Percentiles rank a stretch among this genome's conserved stretches.
These are phyloP conservation scores for Limnomonas spitsbergensis DNA, from an alignment of 139 green algal species.

Conservation along the genomic window DNA sequence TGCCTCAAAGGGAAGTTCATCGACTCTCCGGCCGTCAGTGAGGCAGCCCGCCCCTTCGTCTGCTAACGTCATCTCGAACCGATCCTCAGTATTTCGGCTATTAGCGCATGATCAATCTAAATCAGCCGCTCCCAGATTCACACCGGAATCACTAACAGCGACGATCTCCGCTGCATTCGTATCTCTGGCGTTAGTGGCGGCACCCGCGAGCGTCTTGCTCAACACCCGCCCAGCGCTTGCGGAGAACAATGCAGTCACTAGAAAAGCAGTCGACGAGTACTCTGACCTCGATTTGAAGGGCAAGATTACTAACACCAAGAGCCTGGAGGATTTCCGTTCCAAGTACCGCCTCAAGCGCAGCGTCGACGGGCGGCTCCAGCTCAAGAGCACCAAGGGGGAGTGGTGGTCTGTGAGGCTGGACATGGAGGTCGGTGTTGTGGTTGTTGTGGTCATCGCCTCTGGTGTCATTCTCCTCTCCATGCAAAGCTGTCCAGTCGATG, in stretches of 20 bases:
- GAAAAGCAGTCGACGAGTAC: conserved; percentile 32
- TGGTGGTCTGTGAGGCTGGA: conserved; percentile 45
- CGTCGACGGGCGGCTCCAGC: conserved; percentile 43
- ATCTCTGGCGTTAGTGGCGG: not conserved
- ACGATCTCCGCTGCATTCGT: not conserved
- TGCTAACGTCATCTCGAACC: too few species aligned
- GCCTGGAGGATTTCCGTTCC: conserved; percentile 37
- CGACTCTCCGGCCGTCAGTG: too few species aligned
- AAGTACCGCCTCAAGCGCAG: conserved; percentile 40
- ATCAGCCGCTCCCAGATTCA: too few species aligned
- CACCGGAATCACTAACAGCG: not conserved
- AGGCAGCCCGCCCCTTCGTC: too few species aligned
- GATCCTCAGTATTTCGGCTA: too few species aligned
- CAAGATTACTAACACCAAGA: conserved; percentile 31
- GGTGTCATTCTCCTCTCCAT: too few species aligned
- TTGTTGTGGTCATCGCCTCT: too few species aligned
- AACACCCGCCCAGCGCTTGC: not conserved
- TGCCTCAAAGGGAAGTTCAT: too few species aligned
- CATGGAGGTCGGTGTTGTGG: conserved; percentile 40
- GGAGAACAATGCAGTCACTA: not conserved
- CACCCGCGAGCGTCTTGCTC: not conserved
- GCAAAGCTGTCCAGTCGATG: too few species aligned
- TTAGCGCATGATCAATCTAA: too few species aligned
- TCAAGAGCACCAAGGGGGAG: conserved; percentile 31
- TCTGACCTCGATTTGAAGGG: conserved; percentile 36